Conservation (phyloP, 2,329 filamentous ascomycete species). For the Parascedosporium putredinis region DNA sequence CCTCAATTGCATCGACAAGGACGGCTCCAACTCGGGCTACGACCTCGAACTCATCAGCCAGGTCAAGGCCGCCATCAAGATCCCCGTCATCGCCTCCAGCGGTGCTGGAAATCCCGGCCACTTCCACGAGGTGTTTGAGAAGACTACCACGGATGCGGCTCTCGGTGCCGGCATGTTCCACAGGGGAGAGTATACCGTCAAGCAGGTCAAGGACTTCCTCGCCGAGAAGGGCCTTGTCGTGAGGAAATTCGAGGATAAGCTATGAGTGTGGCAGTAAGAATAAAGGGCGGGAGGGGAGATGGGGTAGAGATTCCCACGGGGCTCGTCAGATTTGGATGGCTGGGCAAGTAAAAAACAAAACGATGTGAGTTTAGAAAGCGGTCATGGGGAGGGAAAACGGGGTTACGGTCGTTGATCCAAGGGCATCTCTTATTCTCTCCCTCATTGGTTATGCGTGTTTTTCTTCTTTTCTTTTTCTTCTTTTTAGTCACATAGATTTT, state of each 20-base stretch:
- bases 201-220: conserved; percentile 82
- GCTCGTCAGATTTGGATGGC: no score
- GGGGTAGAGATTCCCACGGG: no score
- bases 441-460: no score
- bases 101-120: conserved; percentile 81
- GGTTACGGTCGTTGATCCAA: no score
- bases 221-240: conserved; percentile 62
- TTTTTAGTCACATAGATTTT: no score
- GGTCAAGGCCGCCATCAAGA: conserved; percentile 77
- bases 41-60: conserved; percentile 84
- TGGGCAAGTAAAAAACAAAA: no score
- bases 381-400: no score
- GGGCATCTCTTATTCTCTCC: no score
- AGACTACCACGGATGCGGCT: conserved; percentile 83
- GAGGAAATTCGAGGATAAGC: conserved; percentile 60
- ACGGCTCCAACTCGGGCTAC: conserved; percentile 89
- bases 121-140: conserved; percentile 80
- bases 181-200: conserved; percentile 86
- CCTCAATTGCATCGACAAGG: conserved; percentile 94
- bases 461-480: no score
- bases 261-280: no score
- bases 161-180: conserved; percentile 97
- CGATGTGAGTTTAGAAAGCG: no score
- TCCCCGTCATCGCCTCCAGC: conserved; percentile 91
- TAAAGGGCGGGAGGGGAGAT: no score